Evolutionary conservation across 1,139 yeast genomes (phyloP).

Genomic region (Pichia sp.): DNA sequence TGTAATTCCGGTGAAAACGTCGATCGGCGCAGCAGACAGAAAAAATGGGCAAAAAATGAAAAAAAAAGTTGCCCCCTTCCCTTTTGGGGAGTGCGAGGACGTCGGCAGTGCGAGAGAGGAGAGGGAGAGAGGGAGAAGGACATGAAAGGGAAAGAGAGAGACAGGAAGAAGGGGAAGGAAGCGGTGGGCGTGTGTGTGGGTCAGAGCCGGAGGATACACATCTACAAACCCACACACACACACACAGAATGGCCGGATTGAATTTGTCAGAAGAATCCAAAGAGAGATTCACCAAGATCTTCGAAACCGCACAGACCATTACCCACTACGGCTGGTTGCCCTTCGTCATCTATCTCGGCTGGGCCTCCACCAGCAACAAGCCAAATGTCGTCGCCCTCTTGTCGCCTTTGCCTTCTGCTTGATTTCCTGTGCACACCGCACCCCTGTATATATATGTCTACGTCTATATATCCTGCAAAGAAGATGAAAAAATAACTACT

Average conservation of each 20-base stretch:
- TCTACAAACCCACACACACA: not conserved
- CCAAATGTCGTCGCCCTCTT: conserved; percentile 66
- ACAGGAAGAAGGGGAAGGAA: not conserved
- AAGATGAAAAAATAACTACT: not conserved
- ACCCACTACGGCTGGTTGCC: conserved; percentile 98
- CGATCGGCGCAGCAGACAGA: conserved; percentile 1
- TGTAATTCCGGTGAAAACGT: not conserved
- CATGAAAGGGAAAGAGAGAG: not conserved
- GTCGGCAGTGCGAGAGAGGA: not conserved
- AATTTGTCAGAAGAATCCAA: conserved; percentile 64
- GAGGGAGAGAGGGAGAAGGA: not conserved
- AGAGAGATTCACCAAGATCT: conserved; percentile 81
- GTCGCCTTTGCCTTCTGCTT: conserved; percentile 32
- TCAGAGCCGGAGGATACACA: not conserved
- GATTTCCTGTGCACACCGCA: not conserved
- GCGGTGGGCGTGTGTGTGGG: not conserved
- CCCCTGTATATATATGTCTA: conserved; percentile 8
- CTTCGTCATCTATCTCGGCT: conserved; percentile 85
- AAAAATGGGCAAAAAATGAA: not conserved
- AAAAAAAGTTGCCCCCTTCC: too few relatives aligned
- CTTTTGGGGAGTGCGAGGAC: not conserved
- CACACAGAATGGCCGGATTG: conserved; percentile 27
- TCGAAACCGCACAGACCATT: conserved; percentile 79
- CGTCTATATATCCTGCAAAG: not conserved
- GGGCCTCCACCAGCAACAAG: conserved; percentile 80